Evolutionary conservation across 306 rosid genomes (phyloP).

Genomic region (Coriaria nepalensis): DNA sequence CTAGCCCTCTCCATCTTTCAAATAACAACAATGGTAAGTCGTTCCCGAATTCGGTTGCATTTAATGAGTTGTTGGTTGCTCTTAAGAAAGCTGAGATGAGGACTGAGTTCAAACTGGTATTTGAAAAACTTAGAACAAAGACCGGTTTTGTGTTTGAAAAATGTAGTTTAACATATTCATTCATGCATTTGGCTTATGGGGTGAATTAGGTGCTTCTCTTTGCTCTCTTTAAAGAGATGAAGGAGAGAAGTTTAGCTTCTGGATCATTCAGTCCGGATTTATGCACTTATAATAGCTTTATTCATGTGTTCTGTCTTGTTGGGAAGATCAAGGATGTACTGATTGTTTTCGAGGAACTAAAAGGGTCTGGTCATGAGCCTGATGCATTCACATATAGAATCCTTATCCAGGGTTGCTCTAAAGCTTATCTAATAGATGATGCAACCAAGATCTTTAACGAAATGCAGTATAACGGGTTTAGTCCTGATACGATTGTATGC

Average conservation of each 20-base stretch:
- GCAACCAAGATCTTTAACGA: constrained; percentile 46
- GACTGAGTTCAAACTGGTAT: constrained; percentile 41
- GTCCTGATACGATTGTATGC: constrained; percentile 41
- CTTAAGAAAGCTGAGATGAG: constrained; percentile 56
- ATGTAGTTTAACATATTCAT: constrained; percentile 56
- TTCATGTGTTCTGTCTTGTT: constrained; percentile 49
- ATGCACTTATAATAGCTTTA: constrained; percentile 64
- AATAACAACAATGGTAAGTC: background rate
- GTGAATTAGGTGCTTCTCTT: constrained; percentile 56
- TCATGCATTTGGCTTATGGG: constrained; percentile 83
- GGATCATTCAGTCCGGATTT: constrained; percentile 46
- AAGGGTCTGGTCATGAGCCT: constrained; percentile 56
- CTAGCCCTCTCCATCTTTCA: constrained; percentile 48
- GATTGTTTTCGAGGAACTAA: constrained; percentile 58
- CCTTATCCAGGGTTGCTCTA: constrained; percentile 62
- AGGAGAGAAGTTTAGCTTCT: constrained; percentile 21
- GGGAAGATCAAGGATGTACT: constrained; percentile 71
- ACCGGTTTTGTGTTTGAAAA: constrained; percentile 32
- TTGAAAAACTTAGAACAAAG: constrained; percentile 33
- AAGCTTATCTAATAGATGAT: constrained; percentile 41
- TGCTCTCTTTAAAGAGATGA: constrained; percentile 54
- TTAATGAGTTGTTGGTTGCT: constrained; percentile 48
- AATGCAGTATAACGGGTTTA: constrained; percentile 53
- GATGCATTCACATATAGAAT: constrained; percentile 50
- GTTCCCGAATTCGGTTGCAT: constrained; percentile 23